Evolutionary conservation across 1,284 basidiomycete genomes (phyloP).

Genomic region (Tremellales sp.): DNA sequence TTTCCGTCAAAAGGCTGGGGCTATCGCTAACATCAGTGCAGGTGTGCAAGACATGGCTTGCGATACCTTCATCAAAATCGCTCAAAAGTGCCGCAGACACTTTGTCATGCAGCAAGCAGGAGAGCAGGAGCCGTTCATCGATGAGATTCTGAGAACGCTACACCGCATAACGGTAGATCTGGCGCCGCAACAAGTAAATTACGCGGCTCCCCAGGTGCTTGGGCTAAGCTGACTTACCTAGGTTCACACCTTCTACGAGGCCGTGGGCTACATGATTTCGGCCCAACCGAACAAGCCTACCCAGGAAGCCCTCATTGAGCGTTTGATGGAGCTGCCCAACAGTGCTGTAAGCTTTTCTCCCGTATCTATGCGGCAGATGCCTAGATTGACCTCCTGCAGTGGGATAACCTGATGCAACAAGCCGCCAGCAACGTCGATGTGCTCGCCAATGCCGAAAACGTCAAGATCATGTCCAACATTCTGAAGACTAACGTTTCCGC

Average conservation of each 20-base stretch:
- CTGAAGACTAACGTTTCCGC: constrained; percentile 99
- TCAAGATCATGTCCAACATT: constrained; percentile 95
- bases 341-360: constrained; percentile 65
- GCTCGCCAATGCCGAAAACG: constrained; percentile 83
- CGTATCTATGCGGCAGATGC: neutral
- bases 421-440: constrained; percentile 92
- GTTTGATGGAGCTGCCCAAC: constrained; percentile 96
- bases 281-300: constrained; percentile 96
- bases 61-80: constrained; percentile 99
- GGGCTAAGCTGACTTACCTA: constrained; percentile 2
- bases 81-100: constrained; percentile 95
- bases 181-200: constrained; percentile 77
- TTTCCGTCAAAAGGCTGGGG: constrained; percentile 41
- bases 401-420: constrained; percentile 97
- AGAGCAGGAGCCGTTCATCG: constrained; percentile 96
- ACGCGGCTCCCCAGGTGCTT: too few relatives aligned
- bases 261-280: constrained; percentile 98
- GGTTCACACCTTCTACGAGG: constrained; percentile 97
- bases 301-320: constrained; percentile 91
- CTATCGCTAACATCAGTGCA: too few relatives aligned
- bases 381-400: constrained; percentile 56
- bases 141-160: constrained; percentile 89
- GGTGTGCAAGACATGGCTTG: constrained; percentile 99
- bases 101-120: constrained; percentile 99
- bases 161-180: constrained; percentile 95